phyloP scores from a whole-genome alignment of 2,329 filamentous ascomycete genomes.

The Alternaria brassicicola region DNA sequence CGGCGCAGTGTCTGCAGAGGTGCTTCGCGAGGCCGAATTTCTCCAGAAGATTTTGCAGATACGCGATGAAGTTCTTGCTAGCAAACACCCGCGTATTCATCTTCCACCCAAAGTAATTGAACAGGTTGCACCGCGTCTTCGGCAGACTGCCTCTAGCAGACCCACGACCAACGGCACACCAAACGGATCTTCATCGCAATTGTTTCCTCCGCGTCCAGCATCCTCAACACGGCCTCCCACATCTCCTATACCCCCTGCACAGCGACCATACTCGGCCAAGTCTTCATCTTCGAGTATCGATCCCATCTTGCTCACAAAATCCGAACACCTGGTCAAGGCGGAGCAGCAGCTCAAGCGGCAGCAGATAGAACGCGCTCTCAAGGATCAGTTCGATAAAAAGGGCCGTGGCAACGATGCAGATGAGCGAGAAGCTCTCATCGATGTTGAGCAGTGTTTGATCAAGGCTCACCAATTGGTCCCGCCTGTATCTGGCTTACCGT shows the following conservation, averaged over 20 bases:
- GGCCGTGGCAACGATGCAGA: slow-evolving; percentile 57
- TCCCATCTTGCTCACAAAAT: slow-evolving; percentile 84
- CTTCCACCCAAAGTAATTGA: slow-evolving; percentile 61
- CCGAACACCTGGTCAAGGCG: slow-evolving; percentile 80
- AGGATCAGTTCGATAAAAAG: slow-evolving; percentile 74
- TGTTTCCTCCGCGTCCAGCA: slow-evolving; percentile 40
- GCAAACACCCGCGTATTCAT: slow-evolving; percentile 69
- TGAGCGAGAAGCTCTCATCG: slow-evolving; percentile 53
- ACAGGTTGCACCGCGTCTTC: slow-evolving; percentile 47
- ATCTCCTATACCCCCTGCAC: slow-evolving; percentile 32
- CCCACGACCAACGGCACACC: slow-evolving; percentile 40
- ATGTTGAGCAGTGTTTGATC: slow-evolving; percentile 51
- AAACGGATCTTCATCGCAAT: slow-evolving; percentile 33
- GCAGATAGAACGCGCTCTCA: slow-evolving; percentile 76
- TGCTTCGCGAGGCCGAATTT: slow-evolving; percentile 54
- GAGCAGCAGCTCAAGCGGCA: slow-evolving; percentile 81
- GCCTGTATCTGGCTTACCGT: slow-evolving; percentile 65
- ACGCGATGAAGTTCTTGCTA: slow-evolving; percentile 79
- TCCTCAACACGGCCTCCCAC: slow-evolving; percentile 32
- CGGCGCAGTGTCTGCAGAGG: slow-evolving; percentile 46
- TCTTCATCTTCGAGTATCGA: slow-evolving; percentile 72
- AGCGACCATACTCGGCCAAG: slow-evolving; percentile 47
- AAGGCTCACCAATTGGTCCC: slow-evolving; percentile 76
- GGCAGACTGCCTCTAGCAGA: slow-evolving; percentile 35
- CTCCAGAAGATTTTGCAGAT: slow-evolving; percentile 83